A percentile compares a stretch with the other conserved stretches of the same genome.
phyloP scores from a whole-genome alignment of 108 stramenopile genomes.

The Pelagomonas calceolata region DNA sequence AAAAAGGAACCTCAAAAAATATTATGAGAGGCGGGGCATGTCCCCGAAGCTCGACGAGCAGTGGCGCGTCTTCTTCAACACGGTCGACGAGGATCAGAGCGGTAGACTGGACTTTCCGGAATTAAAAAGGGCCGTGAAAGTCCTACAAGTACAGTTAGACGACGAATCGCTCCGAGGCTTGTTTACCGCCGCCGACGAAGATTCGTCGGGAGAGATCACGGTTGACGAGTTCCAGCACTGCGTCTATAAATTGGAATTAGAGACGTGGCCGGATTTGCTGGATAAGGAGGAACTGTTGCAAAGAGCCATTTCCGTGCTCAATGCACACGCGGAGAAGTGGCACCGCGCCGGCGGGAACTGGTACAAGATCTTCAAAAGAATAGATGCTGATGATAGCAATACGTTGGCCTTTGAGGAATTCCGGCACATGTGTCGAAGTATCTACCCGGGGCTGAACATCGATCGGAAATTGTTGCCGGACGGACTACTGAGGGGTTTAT shows the following conservation, averaged over 20 bases:
- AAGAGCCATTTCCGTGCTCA: not conserved
- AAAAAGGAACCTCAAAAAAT: not conserved
- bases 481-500: not conserved
- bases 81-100: not conserved
- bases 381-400: not conserved
- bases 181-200: not conserved
- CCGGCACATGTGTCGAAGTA: not conserved
- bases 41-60: not conserved
- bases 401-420: not conserved
- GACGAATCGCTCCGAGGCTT: not conserved
- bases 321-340: not conserved
- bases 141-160: not conserved
- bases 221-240: not conserved
- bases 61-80: not conserved
- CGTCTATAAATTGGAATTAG: not conserved
- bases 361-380: not conserved
- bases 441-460: not conserved
- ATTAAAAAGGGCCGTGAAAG: not conserved
- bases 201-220: not conserved
- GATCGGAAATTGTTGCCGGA: not conserved
- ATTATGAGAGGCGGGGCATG: not conserved
- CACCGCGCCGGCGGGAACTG: not conserved
- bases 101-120: not conserved
- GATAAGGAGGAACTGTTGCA: no score
- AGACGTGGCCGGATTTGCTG: not conserved